Evolutionary conservation across 2,329 filamentous ascomycete genomes (phyloP).

Genomic region (Aspergillus fijiensis): DNA sequence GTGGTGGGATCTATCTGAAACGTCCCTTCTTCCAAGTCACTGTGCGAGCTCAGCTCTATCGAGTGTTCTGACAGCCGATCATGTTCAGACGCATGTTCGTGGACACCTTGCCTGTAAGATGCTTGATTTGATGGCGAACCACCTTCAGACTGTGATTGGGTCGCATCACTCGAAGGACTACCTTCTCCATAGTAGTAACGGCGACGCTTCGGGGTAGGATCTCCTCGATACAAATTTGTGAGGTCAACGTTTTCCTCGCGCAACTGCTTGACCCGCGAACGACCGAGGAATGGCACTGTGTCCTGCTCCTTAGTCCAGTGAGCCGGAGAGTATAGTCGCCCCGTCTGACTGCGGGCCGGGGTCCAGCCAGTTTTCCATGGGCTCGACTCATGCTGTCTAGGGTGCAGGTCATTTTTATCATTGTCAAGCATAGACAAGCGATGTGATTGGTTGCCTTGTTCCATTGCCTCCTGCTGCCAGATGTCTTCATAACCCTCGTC

Average conservation of each 20-base stretch:
- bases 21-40: conserved; percentile 21
- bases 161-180: conserved; percentile 28
- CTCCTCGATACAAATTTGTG: conserved; percentile 31
- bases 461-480: conserved; percentile 48
- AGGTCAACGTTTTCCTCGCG: conserved; percentile 39
- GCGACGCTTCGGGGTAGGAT: conserved; percentile 38
- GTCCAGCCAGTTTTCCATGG: conserved; percentile 33
- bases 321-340: conserved; percentile 28
- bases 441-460: conserved; percentile 35
- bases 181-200: conserved; percentile 38
- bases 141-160: conserved; percentile 14
- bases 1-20: conserved; percentile 27
- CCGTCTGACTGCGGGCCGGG: conserved; percentile 22
- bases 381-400: conserved; percentile 28
- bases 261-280: conserved; percentile 34
- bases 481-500: conserved; percentile 47
- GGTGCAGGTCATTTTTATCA: conserved; percentile 22
- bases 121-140: conserved; percentile 15
- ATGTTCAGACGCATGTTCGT: conserved; percentile 21
- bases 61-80: conserved; percentile 24
- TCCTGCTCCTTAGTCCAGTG: conserved; percentile 31
- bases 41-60: conserved; percentile 28
- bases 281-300: conserved; percentile 30
- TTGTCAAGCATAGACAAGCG: conserved; percentile 21
- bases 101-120: conserved; percentile 13